phyloP scores from a whole-genome alignment of 2,329 filamentous ascomycete species.

The Teratosphaeriaceae sp. region DNA sequence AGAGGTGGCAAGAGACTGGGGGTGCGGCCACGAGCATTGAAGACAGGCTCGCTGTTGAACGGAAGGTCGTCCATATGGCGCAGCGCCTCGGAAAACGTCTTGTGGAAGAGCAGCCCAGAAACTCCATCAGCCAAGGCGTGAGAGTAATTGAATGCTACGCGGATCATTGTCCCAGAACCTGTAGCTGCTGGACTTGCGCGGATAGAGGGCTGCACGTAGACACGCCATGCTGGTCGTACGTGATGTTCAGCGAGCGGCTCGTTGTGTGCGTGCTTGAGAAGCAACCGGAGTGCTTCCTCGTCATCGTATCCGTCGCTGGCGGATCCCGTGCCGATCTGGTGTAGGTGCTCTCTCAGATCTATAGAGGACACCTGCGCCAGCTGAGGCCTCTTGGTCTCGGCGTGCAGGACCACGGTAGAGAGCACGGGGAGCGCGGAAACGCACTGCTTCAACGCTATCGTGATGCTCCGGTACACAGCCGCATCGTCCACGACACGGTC shows the following conservation, averaged over 20 bases:
- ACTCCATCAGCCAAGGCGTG: slow-evolving; percentile 41
- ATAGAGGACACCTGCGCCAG: slow-evolving; percentile 28
- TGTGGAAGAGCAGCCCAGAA: slow-evolving; percentile 38
- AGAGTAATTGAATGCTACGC: slow-evolving; percentile 36
- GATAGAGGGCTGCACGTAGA: slow-evolving; percentile 34
- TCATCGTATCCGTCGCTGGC: slow-evolving; percentile 6
- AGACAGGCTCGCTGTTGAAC: slow-evolving; percentile 3
- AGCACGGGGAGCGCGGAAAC: slow-evolving; percentile 35
- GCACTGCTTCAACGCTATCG: slow-evolving; percentile 34
- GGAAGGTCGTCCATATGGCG: background rate
- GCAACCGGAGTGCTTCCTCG: slow-evolving; percentile 17
- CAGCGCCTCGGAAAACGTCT: slow-evolving; percentile 31
- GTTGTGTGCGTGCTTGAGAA: slow-evolving; percentile 30
- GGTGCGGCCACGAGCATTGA: slow-evolving; percentile 10
- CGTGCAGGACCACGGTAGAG: slow-evolving; percentile 30
- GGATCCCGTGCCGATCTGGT: slow-evolving; percentile 22
- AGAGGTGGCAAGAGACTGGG: slow-evolving; percentile 31
- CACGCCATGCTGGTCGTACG: slow-evolving; percentile 37
- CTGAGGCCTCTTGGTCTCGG: slow-evolving; percentile 32
- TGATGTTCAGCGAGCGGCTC: slow-evolving; percentile 23
- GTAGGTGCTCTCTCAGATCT: slow-evolving; percentile 36
- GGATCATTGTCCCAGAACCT: too few relatives aligned
- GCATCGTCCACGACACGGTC: slow-evolving; percentile 7
- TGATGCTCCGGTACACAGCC: slow-evolving; percentile 10
- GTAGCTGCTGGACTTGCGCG: too few relatives aligned